phyloP scores from a whole-genome alignment of 495 filamentous ascomycete genomes.

The Lophium mytilinum region DNA sequence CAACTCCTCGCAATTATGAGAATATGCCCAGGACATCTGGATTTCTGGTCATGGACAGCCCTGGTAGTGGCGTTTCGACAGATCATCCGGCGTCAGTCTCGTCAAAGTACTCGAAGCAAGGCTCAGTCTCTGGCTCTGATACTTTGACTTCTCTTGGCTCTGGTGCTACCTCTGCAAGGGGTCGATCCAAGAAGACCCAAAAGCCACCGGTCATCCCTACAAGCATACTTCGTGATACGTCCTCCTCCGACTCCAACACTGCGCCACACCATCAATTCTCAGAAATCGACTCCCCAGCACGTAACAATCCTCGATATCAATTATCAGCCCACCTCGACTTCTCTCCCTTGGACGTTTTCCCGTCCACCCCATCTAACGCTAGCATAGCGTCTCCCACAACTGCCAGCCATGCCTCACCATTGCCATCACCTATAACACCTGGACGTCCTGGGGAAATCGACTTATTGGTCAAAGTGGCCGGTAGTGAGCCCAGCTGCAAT shows the following conservation, averaged over 20 bases:
- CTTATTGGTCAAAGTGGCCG: slow-evolving; percentile 22
- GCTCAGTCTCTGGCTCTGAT: background rate
- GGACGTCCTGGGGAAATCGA: slow-evolving; percentile 17
- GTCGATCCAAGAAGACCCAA: background rate
- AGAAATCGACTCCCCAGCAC: slow-evolving; percentile 1
- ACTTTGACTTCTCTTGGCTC: slow-evolving; percentile 9
- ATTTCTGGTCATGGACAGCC: slow-evolving; percentile 20
- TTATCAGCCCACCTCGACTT: slow-evolving; percentile 10
- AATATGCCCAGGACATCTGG: slow-evolving; percentile 15
- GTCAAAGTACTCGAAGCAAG: background rate
- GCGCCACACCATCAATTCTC: background rate
- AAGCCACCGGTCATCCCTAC: slow-evolving; percentile 1
- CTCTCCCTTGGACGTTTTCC: slow-evolving; percentile 19
- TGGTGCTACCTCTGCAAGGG: background rate
- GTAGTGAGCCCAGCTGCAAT: slow-evolving; percentile 22
- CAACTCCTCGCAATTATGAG: slow-evolving; percentile 1
- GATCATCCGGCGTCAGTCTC: background rate
- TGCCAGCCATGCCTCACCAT: slow-evolving; percentile 16
- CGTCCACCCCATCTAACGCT: slow-evolving; percentile 8
- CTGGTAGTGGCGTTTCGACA: background rate
- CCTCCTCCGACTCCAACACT: slow-evolving; percentile 9
- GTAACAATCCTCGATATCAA: background rate
- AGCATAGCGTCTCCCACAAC: slow-evolving; percentile 18
- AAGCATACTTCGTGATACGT: slow-evolving; percentile 19
- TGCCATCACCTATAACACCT: slow-evolving; percentile 24